Evolutionary conservation across 208 protist species (phyloP).

Genomic region (Trypanosoma boissoni): DNA sequence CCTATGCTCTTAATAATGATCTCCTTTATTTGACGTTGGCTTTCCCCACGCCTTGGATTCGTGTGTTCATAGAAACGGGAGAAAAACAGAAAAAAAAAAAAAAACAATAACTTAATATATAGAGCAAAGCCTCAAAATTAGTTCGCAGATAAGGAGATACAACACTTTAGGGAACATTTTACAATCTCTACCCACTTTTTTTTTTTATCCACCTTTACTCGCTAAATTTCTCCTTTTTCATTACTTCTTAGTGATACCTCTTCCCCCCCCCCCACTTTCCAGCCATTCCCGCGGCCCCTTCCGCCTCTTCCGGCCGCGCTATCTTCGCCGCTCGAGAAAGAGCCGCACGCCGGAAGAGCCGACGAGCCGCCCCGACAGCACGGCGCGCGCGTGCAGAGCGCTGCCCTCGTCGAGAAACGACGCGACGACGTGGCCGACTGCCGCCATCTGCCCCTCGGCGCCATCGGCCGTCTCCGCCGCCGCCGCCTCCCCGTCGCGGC

Average conservation of each 20-base stretch:
- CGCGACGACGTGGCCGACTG: slow-evolving; percentile 22
- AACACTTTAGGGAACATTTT: too few species aligned
- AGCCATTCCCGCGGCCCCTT: background rate
- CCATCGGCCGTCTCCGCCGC: background rate
- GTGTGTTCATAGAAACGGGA: too few species aligned
- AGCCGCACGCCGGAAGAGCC: slow-evolving; percentile 72
- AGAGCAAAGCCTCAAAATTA: too few species aligned
- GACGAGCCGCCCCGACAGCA: slow-evolving; percentile 76
- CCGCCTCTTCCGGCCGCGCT: too few species aligned
- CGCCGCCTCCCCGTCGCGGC: background rate
- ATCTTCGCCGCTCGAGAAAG: slow-evolving; percentile 57
- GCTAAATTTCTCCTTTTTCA: background rate
- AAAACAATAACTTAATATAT: too few species aligned
- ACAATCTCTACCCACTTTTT: too few species aligned
- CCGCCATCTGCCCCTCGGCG: background rate
- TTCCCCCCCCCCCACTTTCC: background rate
- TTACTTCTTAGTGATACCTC: too few species aligned
- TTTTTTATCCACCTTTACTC: slow-evolving; percentile 11
- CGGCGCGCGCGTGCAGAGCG: slow-evolving; percentile 72
- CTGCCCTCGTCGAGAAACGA: slow-evolving; percentile 84
- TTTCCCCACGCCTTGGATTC: too few species aligned
- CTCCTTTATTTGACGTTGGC: too few species aligned
- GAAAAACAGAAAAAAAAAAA: too few species aligned
- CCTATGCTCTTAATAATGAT: too few species aligned
- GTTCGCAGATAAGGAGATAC: too few species aligned